Evolutionary conservation across 768 basidiomycete species (phyloP), one percentile per base, ranked within the genome.

Genomic region (Leccinum aurantiacum): DNA sequence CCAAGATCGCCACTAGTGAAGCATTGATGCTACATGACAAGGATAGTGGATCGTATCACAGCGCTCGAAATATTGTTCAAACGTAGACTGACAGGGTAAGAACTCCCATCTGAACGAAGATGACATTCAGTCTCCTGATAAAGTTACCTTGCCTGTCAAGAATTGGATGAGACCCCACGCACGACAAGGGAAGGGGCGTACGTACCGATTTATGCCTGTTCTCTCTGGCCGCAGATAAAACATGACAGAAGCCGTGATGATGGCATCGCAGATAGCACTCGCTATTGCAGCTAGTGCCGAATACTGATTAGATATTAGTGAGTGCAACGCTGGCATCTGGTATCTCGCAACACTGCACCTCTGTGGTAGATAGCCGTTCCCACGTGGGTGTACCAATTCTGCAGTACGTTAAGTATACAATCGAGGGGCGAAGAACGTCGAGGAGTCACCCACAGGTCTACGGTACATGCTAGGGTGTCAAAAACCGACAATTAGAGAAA

Each of bases 61-160:
- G 4, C 14, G 10, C 25, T 35, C 44, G 19, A 57, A 7, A 13
- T 17, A n/a, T 24, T 31, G 13, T 24, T 38, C 11, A 24, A 27
- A 25, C 2, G 3, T 6, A 48, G 2, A 56, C 68, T 52, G 48
- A 69, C 68, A 54, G 62, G 5, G 60, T 57, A n/a, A 69, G 51
- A 19, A 65, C 19, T 19, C 68, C 65, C 65, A 67, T 67, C 25
- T 69, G 56, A 3, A 67, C 25, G 46, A 69, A 67, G 2, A 69
- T 29, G 7, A 5, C 7, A 2, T 59, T 63, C 47, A 69, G 35
- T 41, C 27, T 53, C 53, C 48, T 59, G 59, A 71, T 60, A n/a
- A 59, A 63, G 19, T 60, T 13, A 6, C 44, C 53, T 37, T n/a
- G 57, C 44, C 62, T 67, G 37, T 29, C 6, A n/a, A 13, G 1